phyloP scores from a whole-genome alignment of 192 early-diverging fungal genomes.

The Rhizoclosmatium globosum region DNA sequence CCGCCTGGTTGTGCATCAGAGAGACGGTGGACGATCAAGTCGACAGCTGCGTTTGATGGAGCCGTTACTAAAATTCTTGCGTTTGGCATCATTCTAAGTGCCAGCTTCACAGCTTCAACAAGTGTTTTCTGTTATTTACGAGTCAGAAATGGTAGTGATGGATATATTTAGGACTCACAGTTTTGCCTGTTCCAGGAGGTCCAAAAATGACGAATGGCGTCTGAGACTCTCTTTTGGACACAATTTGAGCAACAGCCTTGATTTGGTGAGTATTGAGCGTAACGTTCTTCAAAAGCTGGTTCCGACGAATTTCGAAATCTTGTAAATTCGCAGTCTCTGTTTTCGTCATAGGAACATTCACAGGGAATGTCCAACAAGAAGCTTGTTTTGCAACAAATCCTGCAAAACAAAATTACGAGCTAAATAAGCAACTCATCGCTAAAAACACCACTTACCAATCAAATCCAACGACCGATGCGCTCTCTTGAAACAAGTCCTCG shows the following conservation, averaged over 20 bases:
- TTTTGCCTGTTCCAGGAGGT: constrained; percentile 33
- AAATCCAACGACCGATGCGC: constrained; percentile 18
- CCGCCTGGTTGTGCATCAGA: constrained; percentile 26
- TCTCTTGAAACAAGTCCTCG: constrained; percentile 26
- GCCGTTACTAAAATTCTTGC: constrained; percentile 28
- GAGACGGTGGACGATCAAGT: constrained; percentile 29
- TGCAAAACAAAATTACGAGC: background rate
- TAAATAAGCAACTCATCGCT: background rate
- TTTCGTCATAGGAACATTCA: background rate
- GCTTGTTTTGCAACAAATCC: background rate
- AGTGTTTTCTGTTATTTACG: constrained; percentile 7
- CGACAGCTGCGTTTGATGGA: constrained; percentile 32
- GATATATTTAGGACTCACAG: background rate
- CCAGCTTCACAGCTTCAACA: constrained; percentile 15
- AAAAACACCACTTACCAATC: background rate
- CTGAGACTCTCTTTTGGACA: background rate
- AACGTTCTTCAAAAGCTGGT: background rate
- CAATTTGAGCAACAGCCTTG: constrained; percentile 20
- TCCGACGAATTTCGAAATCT: background rate
- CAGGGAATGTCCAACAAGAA: constrained; percentile 4
- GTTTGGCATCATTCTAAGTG: background rate
- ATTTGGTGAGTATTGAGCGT: constrained; percentile 1
- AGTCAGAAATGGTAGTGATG: background rate
- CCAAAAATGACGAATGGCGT: constrained; percentile 26
- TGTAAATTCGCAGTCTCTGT: background rate